These are phyloP conservation scores for Pythium biforme DNA, from an alignment of 352 stramenopile species.

Conservation along the genomic window DNA sequence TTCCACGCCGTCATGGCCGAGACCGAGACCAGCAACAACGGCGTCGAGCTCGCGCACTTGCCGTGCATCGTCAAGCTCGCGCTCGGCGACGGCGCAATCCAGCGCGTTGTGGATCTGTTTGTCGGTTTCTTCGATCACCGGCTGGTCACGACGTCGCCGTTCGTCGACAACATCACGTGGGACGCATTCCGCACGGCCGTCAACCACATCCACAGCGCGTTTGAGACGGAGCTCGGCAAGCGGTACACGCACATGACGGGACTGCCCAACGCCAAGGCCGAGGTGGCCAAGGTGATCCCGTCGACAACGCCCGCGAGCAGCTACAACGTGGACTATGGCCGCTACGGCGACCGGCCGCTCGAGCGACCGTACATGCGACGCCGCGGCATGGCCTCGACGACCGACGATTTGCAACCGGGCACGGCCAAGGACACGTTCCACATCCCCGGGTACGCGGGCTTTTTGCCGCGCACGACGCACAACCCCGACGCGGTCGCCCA, in stretches of 20 bases:
- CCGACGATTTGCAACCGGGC: conserved; percentile 63
- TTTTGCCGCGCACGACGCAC: conserved; percentile 56
- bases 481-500: conserved; percentile 61
- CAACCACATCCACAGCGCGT: conserved; percentile 39
- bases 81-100: conserved; percentile 31
- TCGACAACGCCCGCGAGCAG: conserved; percentile 63
- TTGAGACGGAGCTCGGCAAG: conserved; percentile 39
- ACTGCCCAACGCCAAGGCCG: conserved; percentile 2
- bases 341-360: conserved; percentile 59
- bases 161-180: conserved; percentile 53
- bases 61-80: conserved; percentile 44
- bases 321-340: conserved; percentile 71
- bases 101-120: conserved; percentile 45
- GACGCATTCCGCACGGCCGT: conserved; percentile 40
- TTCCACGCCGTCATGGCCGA: conserved; percentile 37
- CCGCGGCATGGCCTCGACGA: conserved; percentile 78
- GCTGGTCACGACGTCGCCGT: conserved; percentile 21
- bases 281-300: conserved; percentile 40
- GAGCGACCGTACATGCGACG: conserved; percentile 71
- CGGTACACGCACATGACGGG: conserved; percentile 6
- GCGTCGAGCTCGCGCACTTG: conserved; percentile 50
- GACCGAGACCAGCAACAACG: conserved; percentile 35
- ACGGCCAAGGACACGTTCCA: conserved; percentile 78
- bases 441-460: conserved; percentile 76
- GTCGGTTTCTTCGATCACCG: conserved; percentile 46